Conservation (phyloP, 1,139 yeast genomes). For the Yamadazyma spencermartinsiae region DNA sequence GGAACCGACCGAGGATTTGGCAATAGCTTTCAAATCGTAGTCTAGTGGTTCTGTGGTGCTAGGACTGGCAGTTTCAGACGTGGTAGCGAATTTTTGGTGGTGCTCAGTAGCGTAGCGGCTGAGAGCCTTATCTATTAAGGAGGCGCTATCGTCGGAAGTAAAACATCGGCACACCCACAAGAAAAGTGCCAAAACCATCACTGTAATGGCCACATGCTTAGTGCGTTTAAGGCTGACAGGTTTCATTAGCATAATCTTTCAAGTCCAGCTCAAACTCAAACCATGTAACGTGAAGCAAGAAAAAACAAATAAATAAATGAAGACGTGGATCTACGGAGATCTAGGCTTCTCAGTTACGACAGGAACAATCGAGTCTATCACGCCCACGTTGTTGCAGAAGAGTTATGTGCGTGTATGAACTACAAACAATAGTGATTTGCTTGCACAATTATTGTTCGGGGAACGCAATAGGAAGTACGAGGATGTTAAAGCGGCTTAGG, state of each 20-base stretch:
- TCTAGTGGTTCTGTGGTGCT: neutral
- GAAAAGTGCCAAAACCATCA: neutral
- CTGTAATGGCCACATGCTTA: neutral
- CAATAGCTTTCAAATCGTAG: neutral
- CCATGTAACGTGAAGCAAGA: no score
- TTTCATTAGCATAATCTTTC: neutral
- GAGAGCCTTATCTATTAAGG: neutral
- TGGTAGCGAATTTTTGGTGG: neutral
- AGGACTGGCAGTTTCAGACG: neutral
- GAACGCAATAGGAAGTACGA: no score
- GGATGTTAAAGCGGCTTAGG: no score
- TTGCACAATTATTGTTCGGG: no score
- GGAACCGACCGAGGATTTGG: neutral
- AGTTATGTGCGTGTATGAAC: no score
- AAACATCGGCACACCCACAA: neutral
- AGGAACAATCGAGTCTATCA: no score
- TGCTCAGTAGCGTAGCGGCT: neutral
- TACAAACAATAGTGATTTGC: no score
- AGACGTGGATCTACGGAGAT: neutral
- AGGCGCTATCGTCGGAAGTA: neutral
- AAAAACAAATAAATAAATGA: neutral
- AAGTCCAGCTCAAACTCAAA: no score
- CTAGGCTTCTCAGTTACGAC: no score
- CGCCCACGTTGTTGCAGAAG: no score
- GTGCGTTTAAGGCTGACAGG: neutral